Evolutionary conservation across 768 basidiomycete species (phyloP).

Genomic region (Coprinellus aureogranulatus): DNA sequence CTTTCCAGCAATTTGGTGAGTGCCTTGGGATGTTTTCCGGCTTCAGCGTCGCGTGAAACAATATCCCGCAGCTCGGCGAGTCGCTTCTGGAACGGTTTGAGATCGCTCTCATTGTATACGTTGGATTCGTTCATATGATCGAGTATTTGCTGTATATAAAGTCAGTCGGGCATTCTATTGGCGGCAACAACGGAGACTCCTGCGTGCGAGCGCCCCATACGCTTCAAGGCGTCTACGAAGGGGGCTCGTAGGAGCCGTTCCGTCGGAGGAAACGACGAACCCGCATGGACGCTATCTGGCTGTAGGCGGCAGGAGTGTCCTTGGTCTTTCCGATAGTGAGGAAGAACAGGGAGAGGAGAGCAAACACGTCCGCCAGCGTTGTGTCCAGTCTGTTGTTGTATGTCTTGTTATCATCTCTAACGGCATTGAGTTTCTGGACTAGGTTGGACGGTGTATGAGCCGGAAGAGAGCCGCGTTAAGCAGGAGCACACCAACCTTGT

Average conservation of each 20-base stretch:
- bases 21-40: conserved; percentile 79
- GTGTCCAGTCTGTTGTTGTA: conserved; percentile 93
- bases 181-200: background rate
- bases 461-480: background rate
- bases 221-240: no score
- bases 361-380: conserved; percentile 93
- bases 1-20: conserved; percentile 87
- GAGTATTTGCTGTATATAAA: conserved; percentile 73
- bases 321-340: conserved; percentile 95
- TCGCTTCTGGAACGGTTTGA: conserved; percentile 82
- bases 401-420: conserved; percentile 72
- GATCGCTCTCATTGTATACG: conserved; percentile 88
- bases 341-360: conserved; percentile 92
- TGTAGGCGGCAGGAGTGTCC: conserved; percentile 93
- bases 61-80: conserved; percentile 81
- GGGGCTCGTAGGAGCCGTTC: background rate
- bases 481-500: conserved; percentile 60
- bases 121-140: conserved; percentile 95
- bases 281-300: conserved; percentile 93
- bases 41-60: conserved; percentile 77
- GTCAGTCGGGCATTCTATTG: conserved; percentile 7
- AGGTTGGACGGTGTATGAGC: conserved; percentile 3
- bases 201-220: no score
- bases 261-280: conserved; percentile 51
- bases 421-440: conserved; percentile 91